phyloP scores from a whole-genome alignment of 208 protist genomes.

The Wallacemonas collosoma region DNA sequence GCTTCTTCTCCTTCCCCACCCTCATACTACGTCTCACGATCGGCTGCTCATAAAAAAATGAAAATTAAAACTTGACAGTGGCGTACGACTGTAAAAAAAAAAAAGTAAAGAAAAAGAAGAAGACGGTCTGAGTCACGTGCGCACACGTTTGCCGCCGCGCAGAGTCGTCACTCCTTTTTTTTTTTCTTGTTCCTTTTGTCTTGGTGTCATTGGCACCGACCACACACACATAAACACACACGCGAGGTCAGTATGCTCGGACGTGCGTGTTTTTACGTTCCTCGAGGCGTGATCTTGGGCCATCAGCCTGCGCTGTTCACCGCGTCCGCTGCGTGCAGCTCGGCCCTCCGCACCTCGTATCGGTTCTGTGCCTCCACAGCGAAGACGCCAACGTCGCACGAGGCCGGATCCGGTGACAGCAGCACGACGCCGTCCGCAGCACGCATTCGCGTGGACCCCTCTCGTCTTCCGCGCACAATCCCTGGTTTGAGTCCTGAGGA shows the following conservation, averaged over 20 bases:
- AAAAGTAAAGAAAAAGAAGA: neutral
- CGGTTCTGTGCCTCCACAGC: neutral
- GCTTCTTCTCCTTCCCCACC: too few species aligned
- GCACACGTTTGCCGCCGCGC: neutral
- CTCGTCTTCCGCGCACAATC: conserved; percentile 63
- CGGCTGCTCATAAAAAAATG: too few species aligned
- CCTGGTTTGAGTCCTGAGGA: conserved; percentile 74
- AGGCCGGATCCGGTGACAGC: neutral
- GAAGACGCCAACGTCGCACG: neutral
- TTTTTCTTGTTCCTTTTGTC: neutral
- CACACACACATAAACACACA: conserved; percentile 11
- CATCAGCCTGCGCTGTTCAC: neutral
- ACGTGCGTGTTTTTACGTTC: neutral
- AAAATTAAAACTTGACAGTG: too few species aligned
- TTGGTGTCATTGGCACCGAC: neutral
- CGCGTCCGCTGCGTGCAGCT: neutral
- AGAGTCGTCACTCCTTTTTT: neutral
- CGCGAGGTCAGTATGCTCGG: neutral
- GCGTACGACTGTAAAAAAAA: too few species aligned
- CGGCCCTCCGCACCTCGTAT: neutral
- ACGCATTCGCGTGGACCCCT: conserved; percentile 42
- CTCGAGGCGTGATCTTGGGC: neutral
- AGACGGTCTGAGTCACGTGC: neutral
- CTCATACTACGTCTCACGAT: too few species aligned
- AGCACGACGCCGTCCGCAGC: neutral